Percentiles rank a stretch among this genome's conserved stretches.
These are phyloP conservation scores for Pythium rhizo-oryzae DNA, from an alignment of 352 stramenopile species.

Conservation along the genomic window DNA sequence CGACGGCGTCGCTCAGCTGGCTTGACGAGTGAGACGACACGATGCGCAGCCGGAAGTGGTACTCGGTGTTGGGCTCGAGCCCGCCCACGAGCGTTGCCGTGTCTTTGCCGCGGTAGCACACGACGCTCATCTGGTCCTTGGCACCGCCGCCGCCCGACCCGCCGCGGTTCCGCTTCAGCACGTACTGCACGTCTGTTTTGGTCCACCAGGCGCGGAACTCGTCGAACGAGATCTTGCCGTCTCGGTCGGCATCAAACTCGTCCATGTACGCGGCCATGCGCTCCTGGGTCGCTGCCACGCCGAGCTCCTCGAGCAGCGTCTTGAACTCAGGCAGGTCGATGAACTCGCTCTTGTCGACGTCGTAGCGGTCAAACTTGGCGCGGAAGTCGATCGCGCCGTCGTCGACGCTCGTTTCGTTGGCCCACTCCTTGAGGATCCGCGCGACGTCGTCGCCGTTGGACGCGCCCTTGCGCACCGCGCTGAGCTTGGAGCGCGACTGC, in stretches of 20 bases:
- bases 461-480: constrained; percentile 31
- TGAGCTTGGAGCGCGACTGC: constrained; percentile 36
- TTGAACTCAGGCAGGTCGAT: constrained; percentile 87
- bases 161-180: constrained; percentile 73
- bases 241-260: constrained; percentile 78
- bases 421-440: constrained; percentile 84
- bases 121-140: constrained; percentile 53
- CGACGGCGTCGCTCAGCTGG: constrained; percentile 71
- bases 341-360: constrained; percentile 69
- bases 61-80: constrained; percentile 83
- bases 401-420: constrained; percentile 77
- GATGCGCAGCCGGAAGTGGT: constrained; percentile 81
- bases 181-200: constrained; percentile 74
- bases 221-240: constrained; percentile 84
- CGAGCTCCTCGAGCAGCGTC: constrained; percentile 85
- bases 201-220: constrained; percentile 92
- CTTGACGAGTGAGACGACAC: constrained; percentile 80
- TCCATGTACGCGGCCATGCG: constrained; percentile 82
- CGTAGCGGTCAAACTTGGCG: constrained; percentile 75
- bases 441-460: constrained; percentile 64
- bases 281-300: constrained; percentile 77
- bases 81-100: constrained; percentile 47
- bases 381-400: constrained; percentile 72
- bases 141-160: constrained; percentile 7
- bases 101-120: constrained; percentile 77